These are phyloP conservation scores for Malbranchea cinnamomea DNA, from an alignment of 2,329 filamentous ascomycete genomes.

Conservation along the genomic window DNA sequence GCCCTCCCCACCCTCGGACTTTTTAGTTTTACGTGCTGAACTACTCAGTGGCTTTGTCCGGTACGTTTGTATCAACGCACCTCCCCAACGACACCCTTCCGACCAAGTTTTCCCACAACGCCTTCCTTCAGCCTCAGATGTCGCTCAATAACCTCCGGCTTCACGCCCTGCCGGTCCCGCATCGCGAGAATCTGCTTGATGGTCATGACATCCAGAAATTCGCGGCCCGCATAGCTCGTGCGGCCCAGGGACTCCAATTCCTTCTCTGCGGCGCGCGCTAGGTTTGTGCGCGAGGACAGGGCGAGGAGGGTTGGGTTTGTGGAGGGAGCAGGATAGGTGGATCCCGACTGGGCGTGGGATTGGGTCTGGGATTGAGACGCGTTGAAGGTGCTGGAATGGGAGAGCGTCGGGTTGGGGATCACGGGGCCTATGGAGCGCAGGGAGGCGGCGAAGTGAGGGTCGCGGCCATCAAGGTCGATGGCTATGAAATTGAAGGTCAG, in stretches of 20 bases:
- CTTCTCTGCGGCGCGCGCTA: constrained; percentile 37
- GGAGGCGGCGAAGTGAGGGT: constrained; percentile 60
- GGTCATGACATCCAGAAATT: constrained; percentile 36
- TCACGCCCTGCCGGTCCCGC: constrained; percentile 29
- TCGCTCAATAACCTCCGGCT: constrained; percentile 28
- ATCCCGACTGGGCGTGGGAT: constrained; percentile 14
- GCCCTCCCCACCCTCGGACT: too few species aligned
- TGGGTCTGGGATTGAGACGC: constrained; percentile 10
- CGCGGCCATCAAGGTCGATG: constrained; percentile 45
- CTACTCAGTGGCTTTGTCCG: too few species aligned
- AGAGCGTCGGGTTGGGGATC: constrained; percentile 41
- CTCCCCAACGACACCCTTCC: constrained; percentile 18
- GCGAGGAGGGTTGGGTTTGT: constrained; percentile 41
- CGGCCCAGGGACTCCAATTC: constrained; percentile 38
- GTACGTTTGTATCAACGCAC: not conserved
- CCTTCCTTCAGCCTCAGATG: constrained; percentile 30
- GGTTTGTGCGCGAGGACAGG: constrained; percentile 35
- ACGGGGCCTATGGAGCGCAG: constrained; percentile 52
- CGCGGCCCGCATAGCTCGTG: constrained; percentile 24
- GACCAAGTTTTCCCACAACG: constrained; percentile 25
- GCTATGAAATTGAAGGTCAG: constrained; percentile 23
- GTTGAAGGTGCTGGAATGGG: constrained; percentile 37
- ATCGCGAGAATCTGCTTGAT: constrained; percentile 34
- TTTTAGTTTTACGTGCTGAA: too few species aligned
- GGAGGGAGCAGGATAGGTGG: constrained; percentile 23